A percentile compares a stretch with the other conserved stretches of the same genome.
These are phyloP conservation scores for Pythium periplocum DNA, from an alignment of 352 stramenopile species.

Conservation along the genomic window DNA sequence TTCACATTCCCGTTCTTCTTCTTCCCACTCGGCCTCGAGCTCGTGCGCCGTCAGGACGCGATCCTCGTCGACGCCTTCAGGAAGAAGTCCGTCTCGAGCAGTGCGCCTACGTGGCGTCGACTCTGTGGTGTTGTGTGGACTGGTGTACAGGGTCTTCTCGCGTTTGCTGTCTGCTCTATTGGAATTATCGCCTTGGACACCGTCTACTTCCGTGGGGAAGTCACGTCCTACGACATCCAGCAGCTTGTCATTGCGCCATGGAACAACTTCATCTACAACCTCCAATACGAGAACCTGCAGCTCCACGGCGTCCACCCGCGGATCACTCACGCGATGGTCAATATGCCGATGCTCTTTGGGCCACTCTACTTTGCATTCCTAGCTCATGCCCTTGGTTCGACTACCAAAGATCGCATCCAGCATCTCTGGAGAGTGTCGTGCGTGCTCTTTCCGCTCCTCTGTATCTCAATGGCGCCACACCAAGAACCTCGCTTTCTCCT, in stretches of 20 bases:
- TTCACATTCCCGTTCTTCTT: conserved; percentile 86
- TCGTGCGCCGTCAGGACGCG: conserved; percentile 50
- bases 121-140: conserved; percentile 21
- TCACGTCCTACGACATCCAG: not conserved
- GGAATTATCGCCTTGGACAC: conserved; percentile 50
- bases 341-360: conserved; percentile 92
- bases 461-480: conserved; percentile 90
- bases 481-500: conserved; percentile 93
- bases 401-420: conserved; percentile 1
- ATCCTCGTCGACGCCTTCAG: conserved; percentile 16
- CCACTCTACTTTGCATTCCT: conserved; percentile 71
- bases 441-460: conserved; percentile 64
- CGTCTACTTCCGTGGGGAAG: conserved; percentile 40
- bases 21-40: conserved; percentile 58
- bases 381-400: conserved; percentile 13
- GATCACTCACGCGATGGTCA: conserved; percentile 84
- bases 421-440: conserved; percentile 25
- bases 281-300: conserved; percentile 83
- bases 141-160: conserved; percentile 34
- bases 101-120: conserved; percentile 6
- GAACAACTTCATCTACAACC: conserved; percentile 93
- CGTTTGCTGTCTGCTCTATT: conserved; percentile 31
- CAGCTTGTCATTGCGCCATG: conserved; percentile 48
- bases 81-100: conserved; percentile 23
- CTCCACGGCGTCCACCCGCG: conserved; percentile 89